Evolutionary conservation across 805 yeast genomes (phyloP).

Genomic region (Brettanomyces naardenensis): DNA sequence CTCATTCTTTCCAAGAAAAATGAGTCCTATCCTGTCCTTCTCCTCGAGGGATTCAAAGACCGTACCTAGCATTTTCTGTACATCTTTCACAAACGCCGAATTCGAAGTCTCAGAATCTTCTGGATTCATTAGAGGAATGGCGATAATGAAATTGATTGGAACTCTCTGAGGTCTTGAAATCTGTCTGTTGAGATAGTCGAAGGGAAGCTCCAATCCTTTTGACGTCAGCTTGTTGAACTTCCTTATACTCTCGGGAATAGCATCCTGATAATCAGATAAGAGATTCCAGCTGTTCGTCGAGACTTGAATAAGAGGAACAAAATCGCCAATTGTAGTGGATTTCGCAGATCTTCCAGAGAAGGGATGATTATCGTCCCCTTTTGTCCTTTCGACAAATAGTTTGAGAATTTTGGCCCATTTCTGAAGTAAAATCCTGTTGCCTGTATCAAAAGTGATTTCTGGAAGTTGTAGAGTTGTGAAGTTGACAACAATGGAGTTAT

Average conservation of each 20-base stretch:
- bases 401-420: constrained; percentile 22
- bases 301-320: constrained; percentile 34
- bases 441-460: constrained; percentile 15
- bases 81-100: constrained; percentile 13
- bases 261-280: constrained; percentile 17
- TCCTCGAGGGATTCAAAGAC: constrained; percentile 10
- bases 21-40: constrained; percentile 22
- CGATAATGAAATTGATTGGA: constrained; percentile 19
- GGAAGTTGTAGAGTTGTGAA: constrained; percentile 18
- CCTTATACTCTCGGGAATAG: constrained; percentile 33
- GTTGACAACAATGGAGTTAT: constrained; percentile 15
- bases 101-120: constrained; percentile 14
- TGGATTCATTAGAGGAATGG: constrained; percentile 17
- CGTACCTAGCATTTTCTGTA: constrained; percentile 8
- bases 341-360: neutral
- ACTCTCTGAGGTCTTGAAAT: constrained; percentile 31
- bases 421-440: constrained; percentile 16
- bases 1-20: constrained; percentile 14
- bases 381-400: constrained; percentile 11
- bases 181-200: constrained; percentile 28
- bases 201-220: constrained; percentile 35
- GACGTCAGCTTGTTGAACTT: constrained; percentile 29
- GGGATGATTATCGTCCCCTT: neutral
- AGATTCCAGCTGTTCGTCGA: constrained; percentile 45
- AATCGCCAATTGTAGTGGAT: neutral